Evolutionary conservation across 805 yeast species (phyloP).

Genomic region (Cyberlindnera meyerae): DNA sequence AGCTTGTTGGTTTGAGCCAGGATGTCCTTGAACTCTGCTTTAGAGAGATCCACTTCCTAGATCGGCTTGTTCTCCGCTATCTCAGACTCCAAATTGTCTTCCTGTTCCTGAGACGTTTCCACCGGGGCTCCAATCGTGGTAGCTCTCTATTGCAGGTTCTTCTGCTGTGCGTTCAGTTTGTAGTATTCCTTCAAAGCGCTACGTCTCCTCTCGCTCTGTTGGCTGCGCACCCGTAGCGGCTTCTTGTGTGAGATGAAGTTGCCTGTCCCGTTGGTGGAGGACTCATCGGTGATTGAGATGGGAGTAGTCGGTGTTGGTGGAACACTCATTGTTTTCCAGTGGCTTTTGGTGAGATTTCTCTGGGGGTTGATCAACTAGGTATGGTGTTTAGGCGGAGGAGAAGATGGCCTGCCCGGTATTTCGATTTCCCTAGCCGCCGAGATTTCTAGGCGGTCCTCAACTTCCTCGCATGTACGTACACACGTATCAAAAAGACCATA

Average conservation of each 20-base stretch:
- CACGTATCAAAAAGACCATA: too few relatives aligned
- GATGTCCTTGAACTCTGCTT: conserved; percentile 29
- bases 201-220: conserved; percentile 29
- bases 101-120: conserved; percentile 12
- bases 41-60: conserved; percentile 25
- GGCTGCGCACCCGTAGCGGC: conserved; percentile 20
- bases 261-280: background rate
- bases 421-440: too few relatives aligned
- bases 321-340: conserved; percentile 2
- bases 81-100: conserved; percentile 29
- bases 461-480: too few relatives aligned
- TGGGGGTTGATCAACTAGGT: too few relatives aligned
- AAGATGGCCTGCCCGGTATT: too few relatives aligned
- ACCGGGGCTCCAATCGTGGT: conserved; percentile 2
- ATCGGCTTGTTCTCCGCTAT: conserved; percentile 14
- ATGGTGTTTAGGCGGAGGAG: too few relatives aligned
- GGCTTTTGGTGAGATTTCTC: too few relatives aligned
- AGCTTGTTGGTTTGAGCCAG: conserved; percentile 36
- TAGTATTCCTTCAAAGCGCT: conserved; percentile 40
- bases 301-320: background rate
- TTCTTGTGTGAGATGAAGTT: conserved; percentile 23
- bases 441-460: too few relatives aligned
- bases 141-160: conserved; percentile 7
- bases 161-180: conserved; percentile 31
- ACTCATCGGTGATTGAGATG: conserved; percentile 1